These are phyloP conservation scores for Penicillium lividum DNA, from an alignment of 495 filamentous ascomycete species.

Conservation along the genomic window DNA sequence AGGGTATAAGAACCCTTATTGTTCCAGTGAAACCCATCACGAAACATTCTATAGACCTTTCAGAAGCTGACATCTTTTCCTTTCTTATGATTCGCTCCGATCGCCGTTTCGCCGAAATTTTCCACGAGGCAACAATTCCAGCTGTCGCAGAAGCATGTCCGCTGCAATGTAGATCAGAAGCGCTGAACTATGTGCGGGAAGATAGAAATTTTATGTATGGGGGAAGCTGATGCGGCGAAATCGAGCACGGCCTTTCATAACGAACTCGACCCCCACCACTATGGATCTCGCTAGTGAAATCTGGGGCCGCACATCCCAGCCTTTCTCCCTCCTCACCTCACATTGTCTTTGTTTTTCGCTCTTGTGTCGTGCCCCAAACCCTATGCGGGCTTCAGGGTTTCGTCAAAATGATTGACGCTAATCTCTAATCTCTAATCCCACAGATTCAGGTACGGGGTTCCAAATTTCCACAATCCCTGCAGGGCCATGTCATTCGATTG, in stretches of 20 bases:
- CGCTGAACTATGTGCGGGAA: neutral
- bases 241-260: conserved; percentile 20
- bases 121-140: conserved; percentile 14
- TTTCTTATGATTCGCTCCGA: conserved; percentile 4
- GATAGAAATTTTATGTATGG: conserved; percentile 3
- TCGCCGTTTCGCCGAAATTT: conserved; percentile 8
- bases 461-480: conserved; percentile 30
- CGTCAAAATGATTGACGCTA: conserved; percentile 6
- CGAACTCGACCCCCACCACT: conserved; percentile 29
- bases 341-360: neutral
- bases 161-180: conserved; percentile 10
- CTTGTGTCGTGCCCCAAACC: neutral
- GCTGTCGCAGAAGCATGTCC: conserved; percentile 2
- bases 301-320: conserved; percentile 34
- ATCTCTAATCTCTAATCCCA: neutral
- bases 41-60: neutral
- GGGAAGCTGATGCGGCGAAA: conserved; percentile 10
- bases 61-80: conserved; percentile 11
- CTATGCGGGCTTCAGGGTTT: neutral
- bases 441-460: conserved; percentile 17
- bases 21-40: conserved; percentile 1
- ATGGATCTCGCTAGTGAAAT: conserved; percentile 36
- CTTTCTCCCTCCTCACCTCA: neutral
- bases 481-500: conserved; percentile 1
- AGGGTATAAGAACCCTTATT: neutral